A percentile compares a stretch with the other conserved stretches of the same genome.
Evolutionary conservation across 2,329 filamentous ascomycete genomes (phyloP).

Genomic region (Aspergillus ochraceoroseus): DNA sequence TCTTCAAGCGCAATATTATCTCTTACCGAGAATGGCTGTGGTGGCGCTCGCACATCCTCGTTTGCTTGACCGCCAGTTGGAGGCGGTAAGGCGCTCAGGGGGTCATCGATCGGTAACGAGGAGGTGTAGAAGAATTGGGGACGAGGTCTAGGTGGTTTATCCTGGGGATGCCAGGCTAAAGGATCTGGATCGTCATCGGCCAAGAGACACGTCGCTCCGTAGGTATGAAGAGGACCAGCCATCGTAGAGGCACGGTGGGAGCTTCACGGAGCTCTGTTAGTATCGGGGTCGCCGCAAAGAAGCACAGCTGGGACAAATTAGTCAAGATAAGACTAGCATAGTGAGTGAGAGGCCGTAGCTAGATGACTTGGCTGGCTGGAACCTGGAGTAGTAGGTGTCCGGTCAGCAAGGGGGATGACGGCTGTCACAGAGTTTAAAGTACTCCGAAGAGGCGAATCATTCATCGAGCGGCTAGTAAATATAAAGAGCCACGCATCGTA

Average conservation of each 20-base stretch:
- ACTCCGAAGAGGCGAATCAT: not conserved
- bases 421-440: constrained; percentile 7
- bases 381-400: constrained; percentile 7
- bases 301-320: constrained; percentile 2
- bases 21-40: constrained; percentile 70
- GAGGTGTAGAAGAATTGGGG: constrained; percentile 85
- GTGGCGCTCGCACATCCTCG: constrained; percentile 54
- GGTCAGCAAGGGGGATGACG: constrained; percentile 17
- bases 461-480: not conserved
- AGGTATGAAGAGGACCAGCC: constrained; percentile 52
- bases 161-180: constrained; percentile 32
- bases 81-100: constrained; percentile 63
- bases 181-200: constrained; percentile 35
- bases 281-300: not conserved
- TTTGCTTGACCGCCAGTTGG: constrained; percentile 47
- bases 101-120: constrained; percentile 77
- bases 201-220: constrained; percentile 54
- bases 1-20: constrained; percentile 77
- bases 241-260: constrained; percentile 25
- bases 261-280: not conserved
- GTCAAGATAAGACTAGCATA: constrained; percentile 8
- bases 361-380: constrained; percentile 1
- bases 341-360: constrained; percentile 2
- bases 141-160: constrained; percentile 54
- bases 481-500: too few relatives aligned